Evolutionary conservation across 352 stramenopile species (phyloP), one percentile per base, ranked within the genome.

Genomic region (Phytopythium montanum): DNA sequence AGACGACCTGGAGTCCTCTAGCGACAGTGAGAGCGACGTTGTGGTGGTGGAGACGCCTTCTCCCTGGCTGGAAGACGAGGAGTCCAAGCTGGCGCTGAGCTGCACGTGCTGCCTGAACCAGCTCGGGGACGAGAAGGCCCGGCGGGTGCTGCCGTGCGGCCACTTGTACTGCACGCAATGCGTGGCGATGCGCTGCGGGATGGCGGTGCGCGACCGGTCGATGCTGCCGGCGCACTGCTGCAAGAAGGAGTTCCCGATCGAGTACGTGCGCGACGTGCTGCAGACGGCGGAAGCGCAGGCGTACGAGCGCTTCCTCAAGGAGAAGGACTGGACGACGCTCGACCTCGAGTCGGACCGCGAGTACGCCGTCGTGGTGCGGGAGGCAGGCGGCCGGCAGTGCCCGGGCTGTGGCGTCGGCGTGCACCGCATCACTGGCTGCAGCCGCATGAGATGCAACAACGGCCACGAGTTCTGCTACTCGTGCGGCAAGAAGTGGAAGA

Each of bases 151-250:
- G 46, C 59, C 72, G 5, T 93, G 81, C 36, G 70, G 74, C 2
- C 79, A 93, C 33, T 26, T 89, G 19, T 93, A 92, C 56, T 93
- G 84, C 55, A 56, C 49, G 2, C 46, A 65, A 5, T 92, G 84
- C 50, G 70, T 93, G 50, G 38, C 50, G 6, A 76, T 69, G 41
- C 76, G 81, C 19, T 83, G 73, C 62, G 66, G 73, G 23, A 85
- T 87, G 70, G 72, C 69, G 29, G 61, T 90, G 0, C 57, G 59
- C 3, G 76, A 93, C 56, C 77, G 83, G 10, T 68, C 70, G 28
- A 68, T 88, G 57, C 65, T 85, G 25, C 83, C 83, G 34, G 73
- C 79, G 14, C 81, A 87, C 54, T 93, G 81, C 70, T 93, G 81
- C 69, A 79, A 78, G 56, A 76, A 77, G 36, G 83, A 93, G 14